These are phyloP conservation scores for Sextonia rubra DNA, from an alignment of 164 flowering plant species.

Conservation along the genomic window DNA sequence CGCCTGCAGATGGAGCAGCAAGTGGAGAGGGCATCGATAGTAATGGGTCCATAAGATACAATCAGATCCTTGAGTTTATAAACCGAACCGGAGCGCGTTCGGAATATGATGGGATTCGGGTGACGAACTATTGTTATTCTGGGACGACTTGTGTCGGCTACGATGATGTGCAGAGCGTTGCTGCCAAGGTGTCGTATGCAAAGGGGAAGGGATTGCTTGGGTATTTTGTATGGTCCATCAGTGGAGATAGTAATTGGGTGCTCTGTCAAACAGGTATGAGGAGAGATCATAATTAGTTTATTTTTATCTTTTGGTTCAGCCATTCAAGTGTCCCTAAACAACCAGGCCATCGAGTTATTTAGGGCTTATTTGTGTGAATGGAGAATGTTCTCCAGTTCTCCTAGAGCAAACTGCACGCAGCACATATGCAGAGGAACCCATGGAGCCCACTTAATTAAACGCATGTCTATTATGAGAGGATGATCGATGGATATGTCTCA, in stretches of 20 bases:
- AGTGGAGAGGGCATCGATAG: background rate
- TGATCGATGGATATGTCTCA: too few relatives aligned
- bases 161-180: background rate
- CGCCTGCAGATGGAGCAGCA: background rate
- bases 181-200: conserved; percentile 1
- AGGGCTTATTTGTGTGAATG: too few relatives aligned
- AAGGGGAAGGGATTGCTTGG: background rate
- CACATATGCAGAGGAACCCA: too few relatives aligned
- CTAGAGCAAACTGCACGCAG: too few relatives aligned
- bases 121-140: conserved; percentile 3
- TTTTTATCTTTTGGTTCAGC: too few relatives aligned
- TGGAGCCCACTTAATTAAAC: too few relatives aligned
- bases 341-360: too few relatives aligned
- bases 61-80: background rate
- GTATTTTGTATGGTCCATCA: background rate
- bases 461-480: too few relatives aligned
- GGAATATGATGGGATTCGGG: background rate
- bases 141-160: conserved; percentile 2
- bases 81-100: background rate
- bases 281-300: too few relatives aligned
- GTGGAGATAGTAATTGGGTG: conserved; percentile 1
- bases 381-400: too few relatives aligned
- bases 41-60: background rate
- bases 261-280: conserved; percentile 1
- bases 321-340: too few relatives aligned